Evolutionary conservation across 225 moss, liverwort and hornwort genomes (phyloP).

Genomic region (Anthoceros angustus): DNA sequence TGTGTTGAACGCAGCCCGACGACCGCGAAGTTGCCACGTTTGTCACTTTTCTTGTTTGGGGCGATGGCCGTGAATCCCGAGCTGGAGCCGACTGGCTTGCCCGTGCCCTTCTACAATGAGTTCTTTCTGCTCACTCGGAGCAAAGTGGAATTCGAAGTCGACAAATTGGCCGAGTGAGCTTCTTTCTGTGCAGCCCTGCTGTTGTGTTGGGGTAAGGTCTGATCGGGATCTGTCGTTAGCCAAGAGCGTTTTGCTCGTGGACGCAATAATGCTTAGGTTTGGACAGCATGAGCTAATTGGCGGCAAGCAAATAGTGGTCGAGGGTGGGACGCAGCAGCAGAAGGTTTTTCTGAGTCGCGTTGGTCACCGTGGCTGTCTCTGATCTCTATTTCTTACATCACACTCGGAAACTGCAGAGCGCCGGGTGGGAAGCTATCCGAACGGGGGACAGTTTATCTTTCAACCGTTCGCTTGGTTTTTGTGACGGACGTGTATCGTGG

Average conservation of each 20-base stretch:
- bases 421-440: slow-evolving; percentile 64
- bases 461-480: slow-evolving; percentile 78
- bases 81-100: slow-evolving; percentile 46
- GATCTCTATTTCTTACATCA: background rate
- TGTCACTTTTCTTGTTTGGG: too few species aligned
- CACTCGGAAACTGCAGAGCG: slow-evolving; percentile 29
- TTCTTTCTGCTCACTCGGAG: slow-evolving; percentile 73
- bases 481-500: slow-evolving; percentile 46
- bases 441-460: slow-evolving; percentile 59
- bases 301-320: too few species aligned
- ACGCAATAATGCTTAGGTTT: too few species aligned
- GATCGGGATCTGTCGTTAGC: background rate
- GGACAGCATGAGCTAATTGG: too few species aligned
- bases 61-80: slow-evolving; percentile 92
- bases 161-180: slow-evolving; percentile 67
- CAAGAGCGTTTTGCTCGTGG: background rate
- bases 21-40: too few species aligned
- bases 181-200: background rate
- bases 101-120: slow-evolving; percentile 81
- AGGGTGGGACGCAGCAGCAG: too few species aligned
- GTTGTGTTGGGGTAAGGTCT: background rate
- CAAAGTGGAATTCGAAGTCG: slow-evolving; percentile 80
- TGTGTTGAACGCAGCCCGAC: too few species aligned
- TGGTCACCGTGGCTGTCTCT: background rate
- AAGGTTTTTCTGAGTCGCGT: too few species aligned